Base-by-base conservation (phyloP, 257 asterid species). In the Nicotiana undulata region DNA sequence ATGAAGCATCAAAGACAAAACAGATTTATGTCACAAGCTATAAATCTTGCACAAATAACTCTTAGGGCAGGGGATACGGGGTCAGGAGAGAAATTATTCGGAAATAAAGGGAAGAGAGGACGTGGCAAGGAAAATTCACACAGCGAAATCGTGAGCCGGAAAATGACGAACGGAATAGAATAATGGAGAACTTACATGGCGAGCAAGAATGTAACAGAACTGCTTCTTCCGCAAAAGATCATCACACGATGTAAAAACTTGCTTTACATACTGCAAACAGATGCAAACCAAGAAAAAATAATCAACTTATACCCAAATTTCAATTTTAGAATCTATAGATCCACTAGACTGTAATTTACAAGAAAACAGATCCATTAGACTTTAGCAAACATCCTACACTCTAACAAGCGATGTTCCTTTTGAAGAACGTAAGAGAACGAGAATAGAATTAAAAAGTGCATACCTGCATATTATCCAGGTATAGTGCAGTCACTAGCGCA, bases 181-280 rank as follows among this genome's bases (percentile, higher is more conserved):
- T 65, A 26, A 82, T 64, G 40, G 79, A 75, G 80, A 32, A 85
- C 99, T 88, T 89, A 93, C 98, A 83, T 96, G 98, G 56, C 98
- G 97, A 77, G 95, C 98, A 82, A 96, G 90, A 79, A 94, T 91
- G 85, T 89, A 96, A 82, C 97, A 90, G 78, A 94, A 91, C 82
- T 96, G 98, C 89, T 84, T 90, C 90, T 91, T 90, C 78, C 79
- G 88, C 75, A 85, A 85, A 77, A 81, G 88, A 79, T 94, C 98
- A 34, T 51, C 61, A 80, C 98, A 92, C 10, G 86, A 74, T 7
- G 86, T 82, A 81, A 92, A 96, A 63, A 94, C 87, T 84, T 89
- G 91, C 86, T 89, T 91, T 29, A 96, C 95, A 87, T 93, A 89
- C 97, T 92, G 94, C 90, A 86, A 88, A 85, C 66, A 76, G 5